phyloP scores from a whole-genome alignment of 164 flowering plant species.

The Aristolochia californica region DNA sequence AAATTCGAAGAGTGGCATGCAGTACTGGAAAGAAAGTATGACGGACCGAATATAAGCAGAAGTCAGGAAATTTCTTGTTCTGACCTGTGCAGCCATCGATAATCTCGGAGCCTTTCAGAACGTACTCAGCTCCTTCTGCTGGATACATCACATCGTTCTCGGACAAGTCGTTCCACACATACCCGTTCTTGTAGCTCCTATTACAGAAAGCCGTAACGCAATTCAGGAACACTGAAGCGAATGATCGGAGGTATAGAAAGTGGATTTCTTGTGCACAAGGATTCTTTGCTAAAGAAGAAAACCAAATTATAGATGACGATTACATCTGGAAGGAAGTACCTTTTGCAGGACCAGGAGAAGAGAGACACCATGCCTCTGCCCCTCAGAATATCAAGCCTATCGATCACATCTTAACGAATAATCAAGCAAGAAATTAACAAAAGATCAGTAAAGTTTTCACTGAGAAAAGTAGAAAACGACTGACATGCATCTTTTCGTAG shows the following conservation, averaged over 20 bases:
- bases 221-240: neutral
- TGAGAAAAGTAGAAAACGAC: neutral
- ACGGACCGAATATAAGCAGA: neutral
- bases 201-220: neutral
- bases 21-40: neutral
- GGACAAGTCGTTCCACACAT: conserved; percentile 80
- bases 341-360: conserved; percentile 94
- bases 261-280: too few relatives aligned
- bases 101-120: conserved; percentile 83
- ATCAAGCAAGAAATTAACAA: neutral
- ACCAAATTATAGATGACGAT: neutral
- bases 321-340: conserved; percentile 23
- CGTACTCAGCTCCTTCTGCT: conserved; percentile 56
- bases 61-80: neutral
- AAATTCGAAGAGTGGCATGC: neutral
- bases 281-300: neutral
- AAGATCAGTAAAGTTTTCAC: neutral
- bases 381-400: conserved; percentile 53
- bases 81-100: conserved; percentile 24
- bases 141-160: conserved; percentile 63
- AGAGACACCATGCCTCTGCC: conserved; percentile 81
- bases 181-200: conserved; percentile 88
- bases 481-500: neutral
- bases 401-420: conserved; percentile 47
- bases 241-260: too few relatives aligned